These are phyloP conservation scores for Colletotrichum graminicola DNA, from an alignment of 2,329 filamentous ascomycete genomes.

Conservation along the genomic window DNA sequence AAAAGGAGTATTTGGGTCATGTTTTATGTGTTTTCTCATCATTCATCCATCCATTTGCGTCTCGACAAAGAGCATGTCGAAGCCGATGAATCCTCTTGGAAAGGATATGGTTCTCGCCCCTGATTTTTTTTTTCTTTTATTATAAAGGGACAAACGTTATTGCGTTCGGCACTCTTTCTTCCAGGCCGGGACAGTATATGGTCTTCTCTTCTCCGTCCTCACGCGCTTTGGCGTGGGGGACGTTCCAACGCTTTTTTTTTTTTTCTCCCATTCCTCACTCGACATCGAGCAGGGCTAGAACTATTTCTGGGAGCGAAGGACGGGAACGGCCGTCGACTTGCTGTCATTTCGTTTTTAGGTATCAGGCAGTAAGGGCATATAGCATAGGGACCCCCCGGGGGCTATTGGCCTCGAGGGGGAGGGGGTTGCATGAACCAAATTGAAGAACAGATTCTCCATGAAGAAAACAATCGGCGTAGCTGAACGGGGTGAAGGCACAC, in stretches of 20 bases:
- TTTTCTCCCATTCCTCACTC: not conserved
- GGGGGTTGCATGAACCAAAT: not conserved
- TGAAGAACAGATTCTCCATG: not conserved
- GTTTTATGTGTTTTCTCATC: not conserved
- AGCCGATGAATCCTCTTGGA: constrained; percentile 29
- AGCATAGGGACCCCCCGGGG: not conserved
- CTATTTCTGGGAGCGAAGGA: not conserved
- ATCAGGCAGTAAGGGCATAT: not conserved
- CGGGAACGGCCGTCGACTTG: not conserved
- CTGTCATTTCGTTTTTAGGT: not conserved
- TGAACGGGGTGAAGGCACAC: too few relatives aligned
- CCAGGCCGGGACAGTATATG: not conserved
- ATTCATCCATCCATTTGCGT: constrained; percentile 34
- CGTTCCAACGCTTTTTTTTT: not conserved
- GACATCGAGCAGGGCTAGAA: not conserved
- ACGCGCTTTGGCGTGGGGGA: not conserved
- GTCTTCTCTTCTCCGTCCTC: not conserved
- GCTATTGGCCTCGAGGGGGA: not conserved
- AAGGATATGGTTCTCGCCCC: constrained; percentile 13
- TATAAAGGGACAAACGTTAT: not conserved
- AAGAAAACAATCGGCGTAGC: too few relatives aligned
- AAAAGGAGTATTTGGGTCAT: constrained; percentile 32
- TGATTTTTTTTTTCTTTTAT: not conserved
- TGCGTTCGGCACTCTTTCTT: constrained; percentile 4
- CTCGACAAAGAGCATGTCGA: constrained; percentile 32